Conservation (phyloP, 2,329 filamentous ascomycete genomes). For the Knufia petricola region DNA sequence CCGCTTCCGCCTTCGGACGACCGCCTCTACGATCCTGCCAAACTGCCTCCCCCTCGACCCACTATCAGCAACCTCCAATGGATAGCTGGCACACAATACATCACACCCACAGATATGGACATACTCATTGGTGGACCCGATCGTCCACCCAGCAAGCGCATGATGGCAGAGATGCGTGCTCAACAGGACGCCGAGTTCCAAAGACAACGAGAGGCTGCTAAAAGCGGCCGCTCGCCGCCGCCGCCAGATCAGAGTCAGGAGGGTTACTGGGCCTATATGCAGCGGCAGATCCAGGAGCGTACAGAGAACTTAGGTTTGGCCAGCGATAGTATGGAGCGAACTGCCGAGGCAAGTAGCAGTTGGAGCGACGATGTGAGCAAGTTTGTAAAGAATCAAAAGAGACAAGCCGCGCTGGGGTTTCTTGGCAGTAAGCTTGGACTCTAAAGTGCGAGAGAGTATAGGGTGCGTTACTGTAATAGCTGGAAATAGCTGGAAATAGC, state of each 20-base stretch:
- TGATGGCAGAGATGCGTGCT: conserved; percentile 72
- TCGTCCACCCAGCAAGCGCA: conserved; percentile 77
- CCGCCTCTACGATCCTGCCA: conserved; percentile 66
- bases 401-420: conserved; percentile 63
- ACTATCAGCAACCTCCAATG: conserved; percentile 94
- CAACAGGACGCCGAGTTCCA: conserved; percentile 48
- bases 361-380: conserved; percentile 87
- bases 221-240: conserved; percentile 30
- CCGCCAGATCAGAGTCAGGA: conserved; percentile 41
- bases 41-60: conserved; percentile 65
- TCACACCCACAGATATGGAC: conserved; percentile 80
- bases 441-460: conserved; percentile 20
- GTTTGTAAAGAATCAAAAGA: conserved; percentile 78
- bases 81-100: conserved; percentile 88
- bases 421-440: conserved; percentile 37
- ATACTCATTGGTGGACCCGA: conserved; percentile 81
- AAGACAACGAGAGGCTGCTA: conserved; percentile 28
- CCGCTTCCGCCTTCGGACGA: conserved; percentile 57
- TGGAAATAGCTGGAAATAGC: too few relatives aligned
- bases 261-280: conserved; percentile 67
- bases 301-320: conserved; percentile 79
- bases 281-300: conserved; percentile 76
- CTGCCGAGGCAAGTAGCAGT: conserved; percentile 69
- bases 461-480: too few relatives aligned
- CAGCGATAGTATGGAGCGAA: conserved; percentile 72